phyloP scores from a whole-genome alignment of 306 rosid species.

The Fragaria iinumae region DNA sequence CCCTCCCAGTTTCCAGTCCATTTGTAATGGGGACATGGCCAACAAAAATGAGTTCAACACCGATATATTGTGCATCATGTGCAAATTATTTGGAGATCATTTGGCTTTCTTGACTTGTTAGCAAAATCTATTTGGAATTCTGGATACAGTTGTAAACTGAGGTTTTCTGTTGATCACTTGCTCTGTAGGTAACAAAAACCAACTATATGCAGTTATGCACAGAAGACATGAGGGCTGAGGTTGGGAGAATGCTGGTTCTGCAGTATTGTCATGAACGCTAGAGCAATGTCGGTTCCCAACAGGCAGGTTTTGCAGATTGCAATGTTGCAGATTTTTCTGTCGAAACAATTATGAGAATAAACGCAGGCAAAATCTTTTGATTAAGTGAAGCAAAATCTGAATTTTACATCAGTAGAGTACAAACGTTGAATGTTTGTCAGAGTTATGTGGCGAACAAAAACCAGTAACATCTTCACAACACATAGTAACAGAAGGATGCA shows the following conservation, averaged over 20 bases:
- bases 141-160: background rate
- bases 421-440: conserved; percentile 27
- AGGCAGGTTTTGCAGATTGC: background rate
- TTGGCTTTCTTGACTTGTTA: background rate
- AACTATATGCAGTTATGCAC: background rate
- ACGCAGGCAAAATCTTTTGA: background rate
- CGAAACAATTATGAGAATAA: background rate
- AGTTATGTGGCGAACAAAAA: conserved; percentile 25
- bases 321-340: conserved; percentile 5
- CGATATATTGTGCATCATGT: background rate
- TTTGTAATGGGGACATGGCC: background rate
- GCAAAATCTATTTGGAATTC: background rate
- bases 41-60: background rate
- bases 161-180: background rate
- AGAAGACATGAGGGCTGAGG: background rate
- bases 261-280: background rate
- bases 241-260: background rate
- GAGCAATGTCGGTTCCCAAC: background rate
- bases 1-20: background rate
- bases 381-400: conserved; percentile 28
- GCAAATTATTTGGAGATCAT: background rate
- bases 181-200: background rate
- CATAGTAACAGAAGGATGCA: conserved; percentile 45
- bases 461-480: conserved; percentile 40
- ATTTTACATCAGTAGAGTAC: conserved; percentile 27